These are phyloP conservation scores for Whalleya microplaca DNA, from an alignment of 2,329 filamentous ascomycete species.

Conservation along the genomic window DNA sequence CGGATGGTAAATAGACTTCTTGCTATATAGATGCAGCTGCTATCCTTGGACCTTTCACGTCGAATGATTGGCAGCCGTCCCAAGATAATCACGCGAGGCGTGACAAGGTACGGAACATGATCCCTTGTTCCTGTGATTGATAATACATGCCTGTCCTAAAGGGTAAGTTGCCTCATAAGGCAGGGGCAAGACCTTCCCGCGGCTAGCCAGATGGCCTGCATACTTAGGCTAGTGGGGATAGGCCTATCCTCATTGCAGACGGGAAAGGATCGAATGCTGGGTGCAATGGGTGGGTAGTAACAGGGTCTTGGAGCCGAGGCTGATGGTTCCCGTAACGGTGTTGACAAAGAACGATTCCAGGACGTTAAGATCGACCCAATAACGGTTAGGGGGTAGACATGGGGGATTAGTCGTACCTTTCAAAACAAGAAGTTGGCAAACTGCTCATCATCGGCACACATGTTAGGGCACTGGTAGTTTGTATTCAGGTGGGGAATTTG, in stretches of 20 bases:
- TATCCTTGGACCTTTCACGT: slow-evolving; percentile 19
- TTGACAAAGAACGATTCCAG: slow-evolving; percentile 23
- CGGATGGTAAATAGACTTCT: background rate
- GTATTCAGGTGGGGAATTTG: slow-evolving; percentile 36
- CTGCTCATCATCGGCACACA: slow-evolving; percentile 30
- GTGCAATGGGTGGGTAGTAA: slow-evolving; percentile 30
- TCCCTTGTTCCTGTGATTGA: slow-evolving; percentile 40
- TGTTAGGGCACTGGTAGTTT: slow-evolving; percentile 34
- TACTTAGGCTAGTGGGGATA: slow-evolving; percentile 33
- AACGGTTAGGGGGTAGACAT: slow-evolving; percentile 14
- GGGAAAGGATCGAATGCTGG: slow-evolving; percentile 36
- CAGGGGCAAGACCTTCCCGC: slow-evolving; percentile 36
- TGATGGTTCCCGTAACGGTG: slow-evolving; percentile 30
- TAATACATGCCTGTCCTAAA: slow-evolving; percentile 35
- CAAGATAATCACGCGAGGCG: slow-evolving; percentile 29
- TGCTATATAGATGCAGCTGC: slow-evolving; percentile 24
- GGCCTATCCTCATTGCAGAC: slow-evolving; percentile 35
- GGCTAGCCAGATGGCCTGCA: slow-evolving; percentile 38
- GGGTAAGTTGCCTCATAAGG: slow-evolving; percentile 31
- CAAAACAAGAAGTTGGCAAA: slow-evolving; percentile 32
- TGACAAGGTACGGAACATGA: slow-evolving; percentile 35
- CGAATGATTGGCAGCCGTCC: slow-evolving; percentile 21
- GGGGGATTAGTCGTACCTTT: slow-evolving; percentile 23
- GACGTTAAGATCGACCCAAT: slow-evolving; percentile 30
- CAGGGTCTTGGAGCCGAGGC: slow-evolving; percentile 33